phyloP scores from a whole-genome alignment of 1,284 basidiomycete species.

The Microbotryum silenes-acaulis region DNA sequence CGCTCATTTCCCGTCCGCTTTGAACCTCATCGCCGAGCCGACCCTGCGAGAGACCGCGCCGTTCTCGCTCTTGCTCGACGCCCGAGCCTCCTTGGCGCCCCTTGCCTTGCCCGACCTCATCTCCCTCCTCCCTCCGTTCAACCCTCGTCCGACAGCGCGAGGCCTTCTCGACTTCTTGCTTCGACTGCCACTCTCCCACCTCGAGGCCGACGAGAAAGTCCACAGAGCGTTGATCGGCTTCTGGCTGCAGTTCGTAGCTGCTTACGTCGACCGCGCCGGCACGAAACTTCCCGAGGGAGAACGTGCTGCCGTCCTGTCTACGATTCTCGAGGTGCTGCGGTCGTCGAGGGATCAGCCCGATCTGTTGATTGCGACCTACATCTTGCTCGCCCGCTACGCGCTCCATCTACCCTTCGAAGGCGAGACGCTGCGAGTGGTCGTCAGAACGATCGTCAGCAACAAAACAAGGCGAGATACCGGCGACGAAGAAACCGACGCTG shows the following conservation, averaged over 20 bases:
- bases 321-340: constrained; percentile 34
- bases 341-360: constrained; percentile 20
- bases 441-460: constrained; percentile 49
- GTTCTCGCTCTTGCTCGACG: constrained; percentile 50
- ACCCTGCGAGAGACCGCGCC: constrained; percentile 39
- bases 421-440: constrained; percentile 53
- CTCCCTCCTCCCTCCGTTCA: constrained; percentile 54
- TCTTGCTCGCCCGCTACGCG: constrained; percentile 59
- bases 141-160: constrained; percentile 42
- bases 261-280: constrained; percentile 55
- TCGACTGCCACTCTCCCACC: constrained; percentile 26
- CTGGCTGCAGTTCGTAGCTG: constrained; percentile 71
- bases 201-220: constrained; percentile 34
- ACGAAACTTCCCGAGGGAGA: constrained; percentile 30
- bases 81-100: constrained; percentile 63
- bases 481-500: constrained; percentile 41
- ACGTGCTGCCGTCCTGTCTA: constrained; percentile 40
- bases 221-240: constrained; percentile 76
- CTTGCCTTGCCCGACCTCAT: constrained; percentile 62
- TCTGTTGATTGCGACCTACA: constrained; percentile 50
- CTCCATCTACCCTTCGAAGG: constrained; percentile 54
- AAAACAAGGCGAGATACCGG: constrained; percentile 43
- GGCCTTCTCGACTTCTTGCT: constrained; percentile 25
- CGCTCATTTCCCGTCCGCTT: constrained; percentile 59
- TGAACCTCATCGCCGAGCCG: constrained; percentile 19